phyloP scores from a whole-genome alignment of 2,329 filamentous ascomycete genomes.

The Trichophyton verrucosum region DNA sequence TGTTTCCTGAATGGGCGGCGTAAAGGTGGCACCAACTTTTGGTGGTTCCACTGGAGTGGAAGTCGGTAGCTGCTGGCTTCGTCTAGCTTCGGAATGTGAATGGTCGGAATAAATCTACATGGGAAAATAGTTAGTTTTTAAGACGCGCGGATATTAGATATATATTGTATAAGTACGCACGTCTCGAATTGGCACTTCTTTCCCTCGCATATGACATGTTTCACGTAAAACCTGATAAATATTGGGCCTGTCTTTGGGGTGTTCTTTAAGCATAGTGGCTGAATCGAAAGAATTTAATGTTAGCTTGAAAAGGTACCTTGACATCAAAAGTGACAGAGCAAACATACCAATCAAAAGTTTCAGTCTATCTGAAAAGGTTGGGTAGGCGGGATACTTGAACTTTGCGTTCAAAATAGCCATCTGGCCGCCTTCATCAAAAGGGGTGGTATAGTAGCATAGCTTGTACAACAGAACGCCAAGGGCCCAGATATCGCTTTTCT shows the following conservation, averaged over 20 bases:
- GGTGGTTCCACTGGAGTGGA: conserved; percentile 45
- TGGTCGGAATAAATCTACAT: conserved; percentile 56
- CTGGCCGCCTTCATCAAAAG: conserved; percentile 94
- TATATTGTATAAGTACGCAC: conserved; percentile 40
- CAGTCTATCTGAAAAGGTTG: conserved; percentile 74
- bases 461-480: conserved; percentile 92
- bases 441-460: conserved; percentile 97
- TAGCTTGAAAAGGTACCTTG: conserved; percentile 3
- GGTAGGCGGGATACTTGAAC: conserved; percentile 82
- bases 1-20: conserved; percentile 58
- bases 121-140: conserved; percentile 6
- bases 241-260: conserved; percentile 67
- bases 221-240: conserved; percentile 89
- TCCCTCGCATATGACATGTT: conserved; percentile 76
- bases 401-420: conserved; percentile 93
- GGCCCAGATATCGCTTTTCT: conserved; percentile 98
- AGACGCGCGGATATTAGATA: not conserved
- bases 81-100: conserved; percentile 51
- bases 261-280: conserved; percentile 86
- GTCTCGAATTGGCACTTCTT: conserved; percentile 76
- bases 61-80: conserved; percentile 47
- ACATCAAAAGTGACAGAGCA: conserved; percentile 3
- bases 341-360: conserved; percentile 76
- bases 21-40: conserved; percentile 67
- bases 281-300: conserved; percentile 1